phyloP scores from a whole-genome alignment of 1,284 basidiomycete genomes.

The Sporisorium iseilematis-ciliati region DNA sequence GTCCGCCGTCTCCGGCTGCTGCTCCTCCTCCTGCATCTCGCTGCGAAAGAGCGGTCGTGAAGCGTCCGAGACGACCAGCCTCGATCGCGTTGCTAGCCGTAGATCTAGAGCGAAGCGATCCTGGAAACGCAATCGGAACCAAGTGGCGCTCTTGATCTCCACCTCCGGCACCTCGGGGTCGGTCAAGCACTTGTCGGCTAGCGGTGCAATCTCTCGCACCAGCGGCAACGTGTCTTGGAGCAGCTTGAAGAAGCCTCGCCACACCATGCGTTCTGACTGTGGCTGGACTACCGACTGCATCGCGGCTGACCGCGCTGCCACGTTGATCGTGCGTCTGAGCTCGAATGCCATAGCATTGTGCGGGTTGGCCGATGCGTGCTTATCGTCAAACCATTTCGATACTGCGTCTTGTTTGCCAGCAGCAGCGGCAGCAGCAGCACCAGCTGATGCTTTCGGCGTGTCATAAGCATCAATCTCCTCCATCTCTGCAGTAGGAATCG shows the following conservation, averaged over 20 bases:
- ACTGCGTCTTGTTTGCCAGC: constrained; percentile 75
- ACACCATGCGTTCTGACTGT: constrained; percentile 35
- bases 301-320: constrained; percentile 73
- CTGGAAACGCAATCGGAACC: constrained; percentile 81
- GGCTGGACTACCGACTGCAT: constrained; percentile 17
- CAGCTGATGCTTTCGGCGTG: constrained; percentile 61
- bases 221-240: constrained; percentile 81
- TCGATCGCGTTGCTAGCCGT: constrained; percentile 77
- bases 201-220: constrained; percentile 77
- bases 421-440: constrained; percentile 1
- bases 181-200: constrained; percentile 72
- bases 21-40: constrained; percentile 5
- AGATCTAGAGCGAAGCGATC: constrained; percentile 82
- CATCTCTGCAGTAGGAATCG: constrained; percentile 13
- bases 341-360: constrained; percentile 44
- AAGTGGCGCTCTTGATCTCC: constrained; percentile 81
- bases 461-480: constrained; percentile 9
- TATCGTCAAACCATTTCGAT: constrained; percentile 77
- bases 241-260: constrained; percentile 46
- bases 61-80: constrained; percentile 63
- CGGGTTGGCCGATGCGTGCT: constrained; percentile 72
- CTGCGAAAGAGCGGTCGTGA: constrained; percentile 37
- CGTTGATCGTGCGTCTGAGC: constrained; percentile 43
- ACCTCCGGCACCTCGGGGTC: constrained; percentile 72
- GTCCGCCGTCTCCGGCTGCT: neutral